phyloP scores from a whole-genome alignment of 2,329 filamentous ascomycete species.

The Parafenestella ontariensis region DNA sequence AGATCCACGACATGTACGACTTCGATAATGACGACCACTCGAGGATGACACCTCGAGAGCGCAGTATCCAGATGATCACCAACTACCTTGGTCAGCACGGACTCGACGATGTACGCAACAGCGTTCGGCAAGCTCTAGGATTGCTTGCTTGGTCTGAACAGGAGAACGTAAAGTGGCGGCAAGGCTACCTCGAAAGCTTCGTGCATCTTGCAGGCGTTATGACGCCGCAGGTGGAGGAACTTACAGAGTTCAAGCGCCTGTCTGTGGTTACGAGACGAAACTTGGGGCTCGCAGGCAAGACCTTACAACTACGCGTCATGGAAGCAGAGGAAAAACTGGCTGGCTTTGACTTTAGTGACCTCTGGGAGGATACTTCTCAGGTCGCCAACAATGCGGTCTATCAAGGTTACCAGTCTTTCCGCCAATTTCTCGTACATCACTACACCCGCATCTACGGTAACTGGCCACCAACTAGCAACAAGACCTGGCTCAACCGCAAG shows the following conservation, averaged over 20 bases:
- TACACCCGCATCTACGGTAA: constrained; percentile 64
- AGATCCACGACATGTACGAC: constrained; percentile 64
- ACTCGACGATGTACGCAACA: constrained; percentile 70
- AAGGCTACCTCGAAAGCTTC: constrained; percentile 73
- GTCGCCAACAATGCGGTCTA: constrained; percentile 54
- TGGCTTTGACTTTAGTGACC: constrained; percentile 66
- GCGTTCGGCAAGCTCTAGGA: constrained; percentile 65
- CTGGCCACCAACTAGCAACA: constrained; percentile 64
- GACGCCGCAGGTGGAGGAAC: constrained; percentile 52
- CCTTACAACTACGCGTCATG: constrained; percentile 68
- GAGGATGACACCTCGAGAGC: constrained; percentile 38
- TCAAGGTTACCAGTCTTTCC: constrained; percentile 65
- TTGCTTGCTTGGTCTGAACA: constrained; percentile 71
- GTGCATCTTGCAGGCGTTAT: constrained; percentile 70
- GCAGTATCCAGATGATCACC: constrained; percentile 66
- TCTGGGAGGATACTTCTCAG: constrained; percentile 58
- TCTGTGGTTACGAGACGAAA: constrained; percentile 69
- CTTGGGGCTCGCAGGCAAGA: constrained; percentile 67
- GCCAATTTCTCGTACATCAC: constrained; percentile 66
- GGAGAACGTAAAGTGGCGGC: constrained; percentile 67
- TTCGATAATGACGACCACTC: constrained; percentile 46
- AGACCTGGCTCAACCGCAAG: constrained; percentile 66
- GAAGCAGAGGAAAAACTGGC: constrained; percentile 67
- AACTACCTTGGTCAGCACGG: constrained; percentile 66
- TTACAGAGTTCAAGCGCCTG: constrained; percentile 64